Conservation (phyloP, 306 rosid genomes). For the Gillenia trifoliata region DNA sequence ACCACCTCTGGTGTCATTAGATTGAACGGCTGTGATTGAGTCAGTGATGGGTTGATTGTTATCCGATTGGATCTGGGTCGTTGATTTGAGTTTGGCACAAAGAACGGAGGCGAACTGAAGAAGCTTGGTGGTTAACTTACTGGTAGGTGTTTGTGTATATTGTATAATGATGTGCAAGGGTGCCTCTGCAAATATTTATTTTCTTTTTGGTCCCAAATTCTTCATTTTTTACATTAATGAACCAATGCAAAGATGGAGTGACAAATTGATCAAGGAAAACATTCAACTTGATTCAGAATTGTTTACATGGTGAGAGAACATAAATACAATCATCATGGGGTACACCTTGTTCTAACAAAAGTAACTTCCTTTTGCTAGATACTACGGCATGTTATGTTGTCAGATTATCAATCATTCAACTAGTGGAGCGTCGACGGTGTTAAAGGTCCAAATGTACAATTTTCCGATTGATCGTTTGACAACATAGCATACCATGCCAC, state of each 20-base stretch:
- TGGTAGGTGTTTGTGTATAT: background rate
- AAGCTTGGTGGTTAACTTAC: background rate
- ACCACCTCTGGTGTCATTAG: slow-evolving; percentile 33
- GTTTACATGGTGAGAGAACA: background rate
- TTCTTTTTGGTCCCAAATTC: background rate
- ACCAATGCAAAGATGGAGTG: background rate
- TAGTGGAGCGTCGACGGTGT: background rate
- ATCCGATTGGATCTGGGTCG: background rate
- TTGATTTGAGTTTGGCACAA: background rate
- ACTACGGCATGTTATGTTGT: background rate
- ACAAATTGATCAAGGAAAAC: background rate
- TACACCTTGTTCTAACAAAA: background rate
- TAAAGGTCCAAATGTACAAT: background rate
- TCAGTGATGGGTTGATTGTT: background rate
- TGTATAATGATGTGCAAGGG: background rate
- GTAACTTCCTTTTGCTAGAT: background rate
- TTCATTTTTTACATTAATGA: background rate
- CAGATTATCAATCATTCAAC: background rate
- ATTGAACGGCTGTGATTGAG: background rate
- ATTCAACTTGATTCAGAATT: background rate
- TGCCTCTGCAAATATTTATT: background rate
- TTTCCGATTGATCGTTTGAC: background rate
- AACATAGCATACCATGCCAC: background rate
- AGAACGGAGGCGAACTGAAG: background rate
- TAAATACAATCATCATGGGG: background rate